Base-by-base conservation (phyloP, 2,329 filamentous ascomycete species). In the Cyphellophora attinorum region DNA sequence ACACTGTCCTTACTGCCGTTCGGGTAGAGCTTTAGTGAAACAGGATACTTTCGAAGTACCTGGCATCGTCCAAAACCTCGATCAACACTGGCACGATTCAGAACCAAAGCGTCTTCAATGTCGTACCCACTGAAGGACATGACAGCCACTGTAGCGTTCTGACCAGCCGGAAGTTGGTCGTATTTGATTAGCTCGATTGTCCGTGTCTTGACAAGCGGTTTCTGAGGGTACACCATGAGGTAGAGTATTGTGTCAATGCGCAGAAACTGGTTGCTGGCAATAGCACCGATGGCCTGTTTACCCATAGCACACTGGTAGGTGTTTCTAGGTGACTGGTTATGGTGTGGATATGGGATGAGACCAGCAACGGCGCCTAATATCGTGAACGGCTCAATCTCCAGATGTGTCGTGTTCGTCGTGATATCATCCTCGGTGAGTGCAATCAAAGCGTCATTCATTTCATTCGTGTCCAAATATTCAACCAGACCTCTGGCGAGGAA, bases 291-390 rank as follows among this genome's bases (percentile, higher is more conserved):
- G 25, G 91, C 91, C 81, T 98, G 91, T 65, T 98, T 98, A 74
- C 91, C 91, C 91, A 98, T 98, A 62, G 91, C 91, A 64, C 89
- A 95, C 69, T 96, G 89, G 54, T 98, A 98, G 1, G 91, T 98
- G 57, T 98, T 98, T 70, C 91, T 75, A 6, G 91, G 91, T 11
- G 93, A 98, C 59, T 98, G 91, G 60, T 98, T 98, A 67, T 98
- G 91, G 58, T 98, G 91, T 6, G 91, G 91, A 54, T 96, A 98
- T 4, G 91, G 91, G 56, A 98, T 98, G 23, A 98, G 69, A 28
- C 91, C 91, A 25, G 91, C 91, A 16, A 98, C 91, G 30, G 91
- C 91, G 16, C 91, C 91, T 11, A 98, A 73, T 32, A 98, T 81
- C 2, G 91, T 98, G 55, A 98, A 98, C 0, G 93, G 93, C 56